Conservation (phyloP, 352 stramenopile genomes). For the Phytophthora niederhauseri region DNA sequence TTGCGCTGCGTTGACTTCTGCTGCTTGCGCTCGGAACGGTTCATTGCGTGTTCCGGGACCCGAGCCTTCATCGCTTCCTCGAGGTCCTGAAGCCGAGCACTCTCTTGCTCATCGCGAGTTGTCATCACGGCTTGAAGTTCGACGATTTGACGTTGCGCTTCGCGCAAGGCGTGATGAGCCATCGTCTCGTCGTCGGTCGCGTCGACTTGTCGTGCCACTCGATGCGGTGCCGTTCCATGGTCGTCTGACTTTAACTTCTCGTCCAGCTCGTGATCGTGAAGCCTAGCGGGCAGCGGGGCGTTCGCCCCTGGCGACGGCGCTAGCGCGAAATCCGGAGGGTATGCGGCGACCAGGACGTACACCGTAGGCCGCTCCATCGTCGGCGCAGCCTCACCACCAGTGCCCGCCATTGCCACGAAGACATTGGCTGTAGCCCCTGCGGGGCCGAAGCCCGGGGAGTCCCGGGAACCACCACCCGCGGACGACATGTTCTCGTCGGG, state of each 20-base stretch:
- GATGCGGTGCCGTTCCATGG: not conserved
- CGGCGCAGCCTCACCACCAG: not conserved
- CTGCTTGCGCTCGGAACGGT: not conserved
- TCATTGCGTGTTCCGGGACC: not conserved
- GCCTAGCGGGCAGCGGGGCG: too few species aligned
- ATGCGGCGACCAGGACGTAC: too few species aligned
- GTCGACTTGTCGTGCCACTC: not conserved
- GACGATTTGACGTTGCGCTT: too few species aligned
- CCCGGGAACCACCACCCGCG: not conserved
- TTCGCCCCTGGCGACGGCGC: not conserved
- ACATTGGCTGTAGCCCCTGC: not conserved
- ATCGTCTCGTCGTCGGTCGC: not conserved
- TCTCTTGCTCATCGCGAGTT: not conserved
- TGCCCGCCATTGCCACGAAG: not conserved
- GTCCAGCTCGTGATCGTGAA: not conserved
- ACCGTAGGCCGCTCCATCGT: not conserved
- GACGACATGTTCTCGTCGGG: conserved; percentile 12
- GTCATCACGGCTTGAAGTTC: not conserved
- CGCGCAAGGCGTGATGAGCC: not conserved
- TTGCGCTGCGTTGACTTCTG: not conserved
- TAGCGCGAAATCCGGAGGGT: not conserved
- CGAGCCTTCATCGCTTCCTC: not conserved
- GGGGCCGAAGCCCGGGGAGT: too few species aligned
- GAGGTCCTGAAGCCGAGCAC: not conserved
- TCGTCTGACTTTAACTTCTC: not conserved